Evolutionary conservation across 805 yeast genomes (phyloP).

Genomic region (Wickerhamomyces silvicola): DNA sequence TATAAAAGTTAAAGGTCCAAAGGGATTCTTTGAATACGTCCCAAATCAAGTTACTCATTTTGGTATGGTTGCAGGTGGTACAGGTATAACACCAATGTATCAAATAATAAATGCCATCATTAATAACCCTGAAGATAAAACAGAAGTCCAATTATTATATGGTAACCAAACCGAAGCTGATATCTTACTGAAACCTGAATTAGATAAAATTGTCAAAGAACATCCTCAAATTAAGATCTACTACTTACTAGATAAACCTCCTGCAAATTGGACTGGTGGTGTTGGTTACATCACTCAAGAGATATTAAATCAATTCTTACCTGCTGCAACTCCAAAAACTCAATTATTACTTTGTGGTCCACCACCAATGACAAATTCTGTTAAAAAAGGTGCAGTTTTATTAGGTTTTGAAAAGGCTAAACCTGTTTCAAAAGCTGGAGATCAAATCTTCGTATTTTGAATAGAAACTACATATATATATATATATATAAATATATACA

Average conservation of each 20-base stretch:
- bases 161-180: slow-evolving; percentile 80
- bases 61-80: slow-evolving; percentile 95
- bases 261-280: slow-evolving; percentile 68
- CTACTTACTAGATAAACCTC: slow-evolving; percentile 68
- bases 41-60: slow-evolving; percentile 70
- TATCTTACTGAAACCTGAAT: slow-evolving; percentile 72
- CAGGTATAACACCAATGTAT: slow-evolving; percentile 95
- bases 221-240: slow-evolving; percentile 59
- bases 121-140: slow-evolving; percentile 68
- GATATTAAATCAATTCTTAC: slow-evolving; percentile 55
- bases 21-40: slow-evolving; percentile 77
- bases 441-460: slow-evolving; percentile 83
- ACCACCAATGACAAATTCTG: slow-evolving; percentile 82
- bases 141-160: slow-evolving; percentile 67
- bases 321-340: slow-evolving; percentile 50
- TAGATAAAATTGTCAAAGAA: slow-evolving; percentile 54
- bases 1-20: slow-evolving; percentile 82
- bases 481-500: not conserved
- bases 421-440: slow-evolving; percentile 85
- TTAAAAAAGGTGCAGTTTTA: slow-evolving; percentile 68
- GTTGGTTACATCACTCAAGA: slow-evolving; percentile 79
- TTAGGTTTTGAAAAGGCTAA: slow-evolving; percentile 80
- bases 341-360: slow-evolving; percentile 90
- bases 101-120: slow-evolving; percentile 82
- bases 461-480: not conserved